Percentiles rank a stretch among this genome's conserved stretches.
Conservation (phyloP, 2,329 filamentous ascomycete species). For the Xylariaceae sp. region DNA sequence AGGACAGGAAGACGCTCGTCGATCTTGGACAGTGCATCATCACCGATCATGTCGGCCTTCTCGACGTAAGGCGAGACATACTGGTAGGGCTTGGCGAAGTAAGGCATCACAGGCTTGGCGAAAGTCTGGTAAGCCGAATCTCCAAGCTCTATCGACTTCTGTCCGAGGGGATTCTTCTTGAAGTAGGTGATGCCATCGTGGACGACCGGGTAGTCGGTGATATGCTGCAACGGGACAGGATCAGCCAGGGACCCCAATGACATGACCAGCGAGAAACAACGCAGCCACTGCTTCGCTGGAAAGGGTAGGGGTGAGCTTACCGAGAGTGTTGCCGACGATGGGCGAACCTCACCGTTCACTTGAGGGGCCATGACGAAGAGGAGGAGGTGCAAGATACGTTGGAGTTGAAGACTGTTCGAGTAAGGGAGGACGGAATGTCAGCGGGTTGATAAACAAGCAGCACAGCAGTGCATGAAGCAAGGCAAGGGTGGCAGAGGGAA, state of each 20-base stretch:
- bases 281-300: neutral
- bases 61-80: conserved; percentile 79
- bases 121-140: conserved; percentile 69
- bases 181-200: conserved; percentile 70
- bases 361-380: conserved; percentile 21
- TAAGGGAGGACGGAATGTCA: neutral
- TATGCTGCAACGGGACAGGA: conserved; percentile 53
- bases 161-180: conserved; percentile 74
- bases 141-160: conserved; percentile 71
- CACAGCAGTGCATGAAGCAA: too few species aligned
- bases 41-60: conserved; percentile 71
- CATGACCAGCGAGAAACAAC: neutral
- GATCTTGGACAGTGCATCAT: conserved; percentile 61
- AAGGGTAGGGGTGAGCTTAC: conserved; percentile 14
- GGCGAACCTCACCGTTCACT: conserved; percentile 26
- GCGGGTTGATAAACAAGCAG: too few species aligned
- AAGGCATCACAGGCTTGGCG: conserved; percentile 70
- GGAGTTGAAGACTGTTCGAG: neutral
- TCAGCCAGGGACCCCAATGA: too few species aligned
- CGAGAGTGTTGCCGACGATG: conserved; percentile 25
- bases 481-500: too few species aligned
- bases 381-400: neutral
- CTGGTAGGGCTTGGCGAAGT: conserved; percentile 69
- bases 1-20: conserved; percentile 65
- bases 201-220: conserved; percentile 77